Base-by-base conservation (phyloP, 805 yeast genomes). In the Dipodascopsis tothii region DNA sequence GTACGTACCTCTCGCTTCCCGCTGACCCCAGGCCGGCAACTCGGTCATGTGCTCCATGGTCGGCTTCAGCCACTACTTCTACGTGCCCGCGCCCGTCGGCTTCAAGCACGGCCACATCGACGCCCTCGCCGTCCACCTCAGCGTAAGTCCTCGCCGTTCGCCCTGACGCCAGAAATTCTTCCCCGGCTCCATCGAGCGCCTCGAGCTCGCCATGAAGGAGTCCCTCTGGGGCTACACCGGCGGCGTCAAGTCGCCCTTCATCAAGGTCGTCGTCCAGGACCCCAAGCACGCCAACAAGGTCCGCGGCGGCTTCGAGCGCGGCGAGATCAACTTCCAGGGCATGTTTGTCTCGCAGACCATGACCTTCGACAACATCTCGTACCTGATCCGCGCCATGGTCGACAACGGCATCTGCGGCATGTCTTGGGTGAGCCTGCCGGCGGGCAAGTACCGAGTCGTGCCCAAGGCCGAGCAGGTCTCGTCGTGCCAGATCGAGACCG, bases 381-480 rank as follows among this genome's bases (percentile, higher is more conserved):
- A 82, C 60, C 68, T 86, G 28, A 64, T 94, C 46, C 72, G 98
- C 56, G 69, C 88, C 64, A 86, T 92, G 92, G 77, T 92, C 35
- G 99, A 92, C 65, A 81, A 94, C 63, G 77, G 81, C 39, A 46
- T 57, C 28, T 45, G 49, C 3, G 73, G 99, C 33, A 92, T 92
- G 98, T 83, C 94, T 21, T 92, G 99, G 99, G 72, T 94, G 21
- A 83, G 95, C 0, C 71, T 90, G 21, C 96, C 97, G 0, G 75
- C 71, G 44, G 78, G 78, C 0, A 81, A 75, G 52, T 94, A 88
- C 62, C 56, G 59, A 1, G 39, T 78, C 50, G 70, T 77, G 2
- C 62, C 68, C 3, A 55, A 62, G 9, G 3, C 37, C 1, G 32
- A 53, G 5, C 69, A 65, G 49, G 72, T 80, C 5, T 84, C 96